Percentiles rank a stretch among this genome's conserved stretches.
These are phyloP conservation scores for Stachybotrys chartarum DNA, from an alignment of 2,329 filamentous ascomycete genomes.

Conservation along the genomic window DNA sequence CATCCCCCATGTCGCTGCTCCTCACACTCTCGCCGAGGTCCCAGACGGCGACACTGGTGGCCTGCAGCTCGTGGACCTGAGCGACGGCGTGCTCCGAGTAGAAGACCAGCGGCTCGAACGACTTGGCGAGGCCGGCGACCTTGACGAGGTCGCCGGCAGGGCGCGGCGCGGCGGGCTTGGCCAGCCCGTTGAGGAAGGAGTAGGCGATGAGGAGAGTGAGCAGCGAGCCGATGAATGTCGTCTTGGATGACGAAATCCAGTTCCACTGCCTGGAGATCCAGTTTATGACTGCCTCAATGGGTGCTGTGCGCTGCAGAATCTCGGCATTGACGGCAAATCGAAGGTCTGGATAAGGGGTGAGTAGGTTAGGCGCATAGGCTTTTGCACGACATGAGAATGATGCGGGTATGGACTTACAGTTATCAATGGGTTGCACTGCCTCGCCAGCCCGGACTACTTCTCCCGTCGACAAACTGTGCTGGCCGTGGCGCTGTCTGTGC, in stretches of 20 bases:
- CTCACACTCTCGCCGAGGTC: conserved; percentile 88
- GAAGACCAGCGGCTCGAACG: conserved; percentile 90
- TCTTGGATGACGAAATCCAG: conserved; percentile 60
- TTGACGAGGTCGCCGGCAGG: conserved; percentile 68
- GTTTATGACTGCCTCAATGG: conserved; percentile 66
- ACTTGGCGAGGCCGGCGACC: conserved; percentile 79
- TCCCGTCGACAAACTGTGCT: conserved; percentile 5
- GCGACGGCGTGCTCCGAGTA: conserved; percentile 85
- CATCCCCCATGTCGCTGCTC: conserved; percentile 84
- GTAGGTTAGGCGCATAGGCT: not conserved
- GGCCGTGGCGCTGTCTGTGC: no score
- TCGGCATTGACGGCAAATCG: conserved; percentile 83
- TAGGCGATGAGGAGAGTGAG: conserved; percentile 58
- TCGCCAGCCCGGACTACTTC: conserved; percentile 13
- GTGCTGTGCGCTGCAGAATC: conserved; percentile 79
- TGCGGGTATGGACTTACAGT: conserved; percentile 35
- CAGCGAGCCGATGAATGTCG: conserved; percentile 56
- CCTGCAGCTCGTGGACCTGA: conserved; percentile 82
- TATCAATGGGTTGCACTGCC: conserved; percentile 28
- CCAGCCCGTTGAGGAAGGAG: conserved; percentile 56
- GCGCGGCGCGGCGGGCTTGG: conserved; percentile 53
- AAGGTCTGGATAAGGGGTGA: conserved; percentile 55
- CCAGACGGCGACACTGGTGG: conserved; percentile 90
- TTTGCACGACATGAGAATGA: no score
- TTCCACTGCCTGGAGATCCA: conserved; percentile 55